Evolutionary conservation across 2,329 filamentous ascomycete genomes (phyloP).

Genomic region (Botryosphaeria dothidea): DNA sequence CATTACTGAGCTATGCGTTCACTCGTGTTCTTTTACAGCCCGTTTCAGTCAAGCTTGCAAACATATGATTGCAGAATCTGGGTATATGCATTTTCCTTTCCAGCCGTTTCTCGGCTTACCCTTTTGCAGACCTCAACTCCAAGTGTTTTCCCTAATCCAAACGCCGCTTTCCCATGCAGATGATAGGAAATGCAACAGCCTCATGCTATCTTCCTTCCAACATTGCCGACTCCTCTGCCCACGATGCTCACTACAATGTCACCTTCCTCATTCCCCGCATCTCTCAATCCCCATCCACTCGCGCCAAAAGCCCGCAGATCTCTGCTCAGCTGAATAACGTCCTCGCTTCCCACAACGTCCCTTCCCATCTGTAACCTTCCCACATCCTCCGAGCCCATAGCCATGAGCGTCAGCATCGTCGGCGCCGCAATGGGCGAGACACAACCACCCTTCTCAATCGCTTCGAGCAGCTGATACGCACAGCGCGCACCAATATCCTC

Average conservation of each 20-base stretch:
- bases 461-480: constrained; percentile 85
- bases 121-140: constrained; percentile 15
- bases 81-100: constrained; percentile 14
- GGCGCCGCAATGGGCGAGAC: constrained; percentile 70
- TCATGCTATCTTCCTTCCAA: constrained; percentile 82
- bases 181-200: neutral
- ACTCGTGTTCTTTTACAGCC: neutral
- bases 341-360: constrained; percentile 79
- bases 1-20: too few relatives aligned
- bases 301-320: constrained; percentile 88
- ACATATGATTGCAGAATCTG: neutral
- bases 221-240: constrained; percentile 89
- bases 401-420: constrained; percentile 86
- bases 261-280: constrained; percentile 61
- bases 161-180: constrained; percentile 8
- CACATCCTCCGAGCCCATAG: constrained; percentile 96
- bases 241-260: constrained; percentile 88
- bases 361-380: constrained; percentile 80
- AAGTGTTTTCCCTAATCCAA: neutral
- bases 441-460: constrained; percentile 79
- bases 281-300: constrained; percentile 85
- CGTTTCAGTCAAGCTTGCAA: neutral
- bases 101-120: neutral
- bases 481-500: constrained; percentile 89
- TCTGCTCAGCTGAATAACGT: constrained; percentile 75